These are phyloP conservation scores for Fusarium xylarioides DNA, from an alignment of 2,329 filamentous ascomycete species.

Conservation along the genomic window DNA sequence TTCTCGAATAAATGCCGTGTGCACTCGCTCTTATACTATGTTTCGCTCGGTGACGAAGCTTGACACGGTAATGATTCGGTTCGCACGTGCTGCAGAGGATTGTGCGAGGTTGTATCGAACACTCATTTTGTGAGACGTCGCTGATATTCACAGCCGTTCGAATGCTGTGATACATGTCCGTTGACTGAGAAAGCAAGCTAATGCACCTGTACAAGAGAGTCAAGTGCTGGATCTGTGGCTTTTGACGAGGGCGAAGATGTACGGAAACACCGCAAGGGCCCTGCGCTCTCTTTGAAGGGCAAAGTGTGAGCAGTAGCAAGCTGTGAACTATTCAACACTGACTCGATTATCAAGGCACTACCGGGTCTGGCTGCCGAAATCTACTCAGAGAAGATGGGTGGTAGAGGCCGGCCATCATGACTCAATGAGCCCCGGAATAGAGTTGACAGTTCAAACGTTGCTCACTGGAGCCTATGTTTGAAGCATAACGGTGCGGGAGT, in stretches of 20 bases:
- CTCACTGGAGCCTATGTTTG: neutral
- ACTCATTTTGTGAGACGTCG: constrained; percentile 29
- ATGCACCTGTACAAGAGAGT: neutral
- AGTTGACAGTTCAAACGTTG: constrained; percentile 1
- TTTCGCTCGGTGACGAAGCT: constrained; percentile 3
- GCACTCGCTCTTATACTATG: constrained; percentile 32
- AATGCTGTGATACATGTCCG: constrained; percentile 31
- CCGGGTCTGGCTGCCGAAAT: neutral
- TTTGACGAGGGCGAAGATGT: neutral
- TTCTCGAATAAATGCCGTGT: constrained; percentile 3
- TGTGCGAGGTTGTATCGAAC: constrained; percentile 24
- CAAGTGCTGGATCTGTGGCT: neutral
- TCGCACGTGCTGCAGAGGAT: constrained; percentile 26
- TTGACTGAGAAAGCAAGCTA: neutral
- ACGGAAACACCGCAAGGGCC: neutral
- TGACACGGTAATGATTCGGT: constrained; percentile 24
- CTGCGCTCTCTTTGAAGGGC: neutral
- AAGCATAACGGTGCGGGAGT: neutral
- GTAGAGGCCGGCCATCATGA: constrained; percentile 1
- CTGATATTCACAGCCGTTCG: constrained; percentile 13
- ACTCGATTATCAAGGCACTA: constrained; percentile 1
- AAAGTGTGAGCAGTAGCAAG: neutral
- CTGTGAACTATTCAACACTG: neutral
- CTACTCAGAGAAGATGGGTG: constrained; percentile 2
- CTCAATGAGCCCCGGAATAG: neutral